Percentiles rank a stretch among this genome's conserved stretches.
phyloP scores from a whole-genome alignment of 805 yeast genomes.

The Blastobotrys muscicola region DNA sequence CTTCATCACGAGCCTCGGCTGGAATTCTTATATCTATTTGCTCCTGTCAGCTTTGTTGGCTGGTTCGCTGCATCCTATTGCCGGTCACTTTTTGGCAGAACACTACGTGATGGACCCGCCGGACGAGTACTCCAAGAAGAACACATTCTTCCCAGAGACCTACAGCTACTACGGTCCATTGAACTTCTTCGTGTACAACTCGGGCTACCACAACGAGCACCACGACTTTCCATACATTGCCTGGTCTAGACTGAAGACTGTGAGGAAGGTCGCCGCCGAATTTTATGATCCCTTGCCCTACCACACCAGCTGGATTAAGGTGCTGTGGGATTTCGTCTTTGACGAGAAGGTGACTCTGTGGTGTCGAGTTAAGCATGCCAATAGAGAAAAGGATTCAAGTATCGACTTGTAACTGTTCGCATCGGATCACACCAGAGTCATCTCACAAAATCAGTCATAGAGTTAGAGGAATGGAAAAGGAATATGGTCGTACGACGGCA shows the following conservation, averaged over 20 bases:
- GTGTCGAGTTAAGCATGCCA: constrained; percentile 65
- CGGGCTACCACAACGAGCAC: constrained; percentile 90
- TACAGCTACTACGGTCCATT: constrained; percentile 80
- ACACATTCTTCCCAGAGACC: constrained; percentile 51
- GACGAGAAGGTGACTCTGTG: constrained; percentile 61
- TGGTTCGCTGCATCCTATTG: constrained; percentile 87
- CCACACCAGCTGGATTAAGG: constrained; percentile 72
- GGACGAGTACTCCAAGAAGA: constrained; percentile 26
- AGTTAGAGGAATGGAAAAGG: no score
- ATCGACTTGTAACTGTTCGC: no score
- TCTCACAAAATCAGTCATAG: no score
- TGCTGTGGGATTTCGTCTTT: constrained; percentile 60
- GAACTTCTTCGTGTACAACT: constrained; percentile 79
- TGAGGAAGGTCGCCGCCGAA: constrained; percentile 62
- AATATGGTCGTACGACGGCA: no score
- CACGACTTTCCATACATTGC: constrained; percentile 93
- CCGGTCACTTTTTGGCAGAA: constrained; percentile 95
- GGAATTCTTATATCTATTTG: constrained; percentile 55
- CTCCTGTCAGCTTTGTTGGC: constrained; percentile 74
- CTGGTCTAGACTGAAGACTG: constrained; percentile 67
- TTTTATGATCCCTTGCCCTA: constrained; percentile 73
- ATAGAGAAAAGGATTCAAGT: no score
- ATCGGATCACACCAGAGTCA: no score
- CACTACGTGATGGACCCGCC: constrained; percentile 69
- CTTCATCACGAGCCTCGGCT: constrained; percentile 54